Percentiles rank a stretch among this genome's conserved stretches.
These are phyloP conservation scores for Phytopythium chamaehyphon DNA, from an alignment of 352 stramenopile species.

Conservation along the genomic window DNA sequence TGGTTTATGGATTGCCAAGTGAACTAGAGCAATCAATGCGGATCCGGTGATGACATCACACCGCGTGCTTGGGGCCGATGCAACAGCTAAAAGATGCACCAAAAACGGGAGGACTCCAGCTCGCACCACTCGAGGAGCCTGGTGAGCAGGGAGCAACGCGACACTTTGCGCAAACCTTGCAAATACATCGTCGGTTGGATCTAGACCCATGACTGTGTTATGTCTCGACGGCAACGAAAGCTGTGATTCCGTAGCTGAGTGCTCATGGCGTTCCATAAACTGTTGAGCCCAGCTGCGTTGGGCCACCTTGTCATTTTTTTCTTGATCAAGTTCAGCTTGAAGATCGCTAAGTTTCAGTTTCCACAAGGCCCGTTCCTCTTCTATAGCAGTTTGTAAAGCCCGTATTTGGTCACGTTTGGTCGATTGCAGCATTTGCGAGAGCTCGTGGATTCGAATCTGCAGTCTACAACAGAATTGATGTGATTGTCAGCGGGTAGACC, in stretches of 20 bases:
- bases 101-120: conserved; percentile 63
- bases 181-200: conserved; percentile 51
- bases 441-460: conserved; percentile 48
- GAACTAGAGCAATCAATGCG: conserved; percentile 58
- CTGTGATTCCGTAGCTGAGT: neutral
- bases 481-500: neutral
- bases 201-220: conserved; percentile 6
- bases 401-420: conserved; percentile 67
- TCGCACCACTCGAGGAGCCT: conserved; percentile 38
- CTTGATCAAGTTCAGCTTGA: conserved; percentile 43
- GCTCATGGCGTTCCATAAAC: conserved; percentile 20
- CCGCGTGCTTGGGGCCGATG: conserved; percentile 8
- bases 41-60: conserved; percentile 58
- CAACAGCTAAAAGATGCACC: conserved; percentile 30
- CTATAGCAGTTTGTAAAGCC: conserved; percentile 37
- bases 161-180: conserved; percentile 70
- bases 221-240: conserved; percentile 5
- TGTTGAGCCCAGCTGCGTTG: conserved; percentile 55
- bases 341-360: conserved; percentile 31
- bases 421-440: conserved; percentile 44
- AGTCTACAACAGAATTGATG: conserved; percentile 24
- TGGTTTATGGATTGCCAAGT: conserved; percentile 56
- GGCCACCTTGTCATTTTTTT: conserved; percentile 67
- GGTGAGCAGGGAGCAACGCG: conserved; percentile 46
- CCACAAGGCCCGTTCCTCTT: conserved; percentile 44